These are phyloP conservation scores for Leucocoprinus birnbaumii DNA, from an alignment of 768 basidiomycete species.

Conservation along the genomic window DNA sequence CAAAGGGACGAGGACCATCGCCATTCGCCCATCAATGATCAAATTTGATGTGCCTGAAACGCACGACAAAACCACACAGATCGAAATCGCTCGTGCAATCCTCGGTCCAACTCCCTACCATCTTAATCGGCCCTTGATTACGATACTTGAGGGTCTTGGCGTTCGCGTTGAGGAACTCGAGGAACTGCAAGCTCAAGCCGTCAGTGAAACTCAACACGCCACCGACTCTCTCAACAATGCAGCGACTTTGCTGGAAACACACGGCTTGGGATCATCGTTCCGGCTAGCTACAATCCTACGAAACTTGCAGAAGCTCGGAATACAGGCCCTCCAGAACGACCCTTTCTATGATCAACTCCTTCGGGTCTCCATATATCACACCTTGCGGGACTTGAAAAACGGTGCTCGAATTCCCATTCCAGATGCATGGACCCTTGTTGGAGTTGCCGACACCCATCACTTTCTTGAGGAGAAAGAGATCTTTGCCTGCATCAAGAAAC, in stretches of 20 bases:
- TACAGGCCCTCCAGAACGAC: constrained; percentile 32
- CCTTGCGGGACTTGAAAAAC: constrained; percentile 60
- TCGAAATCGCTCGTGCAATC: constrained; percentile 66
- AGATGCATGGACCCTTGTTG: constrained; percentile 61
- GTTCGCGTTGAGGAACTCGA: constrained; percentile 51
- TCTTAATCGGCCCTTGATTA: constrained; percentile 62
- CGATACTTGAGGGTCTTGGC: constrained; percentile 59
- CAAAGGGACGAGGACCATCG: constrained; percentile 37
- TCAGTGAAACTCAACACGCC: constrained; percentile 40
- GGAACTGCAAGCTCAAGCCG: constrained; percentile 47
- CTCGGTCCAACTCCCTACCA: constrained; percentile 52
- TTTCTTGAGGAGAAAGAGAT: constrained; percentile 52
- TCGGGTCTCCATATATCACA: constrained; percentile 52
- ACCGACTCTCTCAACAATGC: constrained; percentile 38
- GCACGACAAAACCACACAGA: constrained; percentile 19
- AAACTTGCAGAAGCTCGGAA: constrained; percentile 42
- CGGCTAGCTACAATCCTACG: constrained; percentile 49
- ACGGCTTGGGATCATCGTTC: constrained; percentile 57
- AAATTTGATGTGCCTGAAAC: constrained; percentile 56
- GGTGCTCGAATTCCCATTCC: constrained; percentile 64
- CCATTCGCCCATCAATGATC: constrained; percentile 58
- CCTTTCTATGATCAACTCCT: constrained; percentile 50
- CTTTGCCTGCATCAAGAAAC: constrained; percentile 53
- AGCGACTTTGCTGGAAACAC: constrained; percentile 45
- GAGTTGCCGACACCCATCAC: constrained; percentile 61